phyloP scores from a whole-genome alignment of 306 rosid genomes.

The Fragaria iinumae region DNA sequence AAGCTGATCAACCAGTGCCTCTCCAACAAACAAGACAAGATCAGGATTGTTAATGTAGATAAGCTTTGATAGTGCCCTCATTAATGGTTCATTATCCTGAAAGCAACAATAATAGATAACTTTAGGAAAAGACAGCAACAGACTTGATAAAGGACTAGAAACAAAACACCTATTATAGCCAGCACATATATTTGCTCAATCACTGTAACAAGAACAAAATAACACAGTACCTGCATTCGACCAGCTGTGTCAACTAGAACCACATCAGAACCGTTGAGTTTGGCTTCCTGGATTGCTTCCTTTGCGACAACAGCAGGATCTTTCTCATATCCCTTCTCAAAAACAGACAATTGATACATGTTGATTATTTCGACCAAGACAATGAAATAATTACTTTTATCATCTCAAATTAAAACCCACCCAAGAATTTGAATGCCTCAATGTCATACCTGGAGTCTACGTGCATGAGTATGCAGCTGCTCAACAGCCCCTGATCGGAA shows the following conservation, averaged over 20 bases:
- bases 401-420: background rate
- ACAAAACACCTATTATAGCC: constrained; percentile 11
- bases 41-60: constrained; percentile 88
- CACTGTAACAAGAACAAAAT: background rate
- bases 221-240: constrained; percentile 79
- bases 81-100: constrained; percentile 94
- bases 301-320: constrained; percentile 98
- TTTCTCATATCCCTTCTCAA: constrained; percentile 98
- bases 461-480: constrained; percentile 98
- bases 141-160: background rate
- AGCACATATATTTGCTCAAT: background rate
- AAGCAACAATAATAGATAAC: constrained; percentile 4
- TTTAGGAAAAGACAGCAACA: background rate
- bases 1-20: constrained; percentile 99
- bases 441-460: constrained; percentile 81
- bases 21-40: constrained; percentile 93
- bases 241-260: constrained; percentile 99
- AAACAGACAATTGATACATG: constrained; percentile 27
- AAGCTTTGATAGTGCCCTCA: constrained; percentile 97
- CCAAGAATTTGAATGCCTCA: constrained; percentile 2
- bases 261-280: constrained; percentile 88
- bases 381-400: background rate
- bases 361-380: background rate
- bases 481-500: constrained; percentile 99
- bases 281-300: constrained; percentile 97